Percentiles rank a stretch among this genome's conserved stretches.
Evolutionary conservation across 148 eudicot genomes (phyloP).

Genomic region (Diospyros lotus): DNA sequence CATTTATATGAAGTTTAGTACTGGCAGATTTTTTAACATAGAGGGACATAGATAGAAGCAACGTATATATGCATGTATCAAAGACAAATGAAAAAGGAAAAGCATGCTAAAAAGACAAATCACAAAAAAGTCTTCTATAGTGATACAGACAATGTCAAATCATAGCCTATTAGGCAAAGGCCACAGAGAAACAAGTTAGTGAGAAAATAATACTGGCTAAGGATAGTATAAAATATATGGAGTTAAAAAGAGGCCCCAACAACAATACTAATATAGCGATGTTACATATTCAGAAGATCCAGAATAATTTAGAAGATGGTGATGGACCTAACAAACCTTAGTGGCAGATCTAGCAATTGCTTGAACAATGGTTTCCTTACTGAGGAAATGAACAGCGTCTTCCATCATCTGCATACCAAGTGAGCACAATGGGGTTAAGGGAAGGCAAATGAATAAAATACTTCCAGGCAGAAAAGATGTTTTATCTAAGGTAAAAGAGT

Average conservation of each 20-base stretch:
- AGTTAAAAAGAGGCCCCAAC: neutral
- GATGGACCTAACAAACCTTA: constrained; percentile 46
- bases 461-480: constrained; percentile 2
- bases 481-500: neutral
- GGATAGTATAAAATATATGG: neutral
- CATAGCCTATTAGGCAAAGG: neutral
- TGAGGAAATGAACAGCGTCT: constrained; percentile 93
- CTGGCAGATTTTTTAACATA: no score
- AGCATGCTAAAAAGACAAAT: neutral
- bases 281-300: neutral
- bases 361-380: constrained; percentile 91
- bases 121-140: neutral
- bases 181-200: neutral
- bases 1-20: no score
- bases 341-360: constrained; percentile 98
- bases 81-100: neutral
- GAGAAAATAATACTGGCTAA: neutral
- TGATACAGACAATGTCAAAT: neutral
- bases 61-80: neutral
- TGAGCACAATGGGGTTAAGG: neutral
- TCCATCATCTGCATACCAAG: constrained; percentile 77
- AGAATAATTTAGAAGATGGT: neutral
- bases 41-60: neutral
- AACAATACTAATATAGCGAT: no score
- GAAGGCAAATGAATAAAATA: neutral